phyloP scores from a whole-genome alignment of 352 stramenopile genomes.

The Elongisporangium anandrum region DNA sequence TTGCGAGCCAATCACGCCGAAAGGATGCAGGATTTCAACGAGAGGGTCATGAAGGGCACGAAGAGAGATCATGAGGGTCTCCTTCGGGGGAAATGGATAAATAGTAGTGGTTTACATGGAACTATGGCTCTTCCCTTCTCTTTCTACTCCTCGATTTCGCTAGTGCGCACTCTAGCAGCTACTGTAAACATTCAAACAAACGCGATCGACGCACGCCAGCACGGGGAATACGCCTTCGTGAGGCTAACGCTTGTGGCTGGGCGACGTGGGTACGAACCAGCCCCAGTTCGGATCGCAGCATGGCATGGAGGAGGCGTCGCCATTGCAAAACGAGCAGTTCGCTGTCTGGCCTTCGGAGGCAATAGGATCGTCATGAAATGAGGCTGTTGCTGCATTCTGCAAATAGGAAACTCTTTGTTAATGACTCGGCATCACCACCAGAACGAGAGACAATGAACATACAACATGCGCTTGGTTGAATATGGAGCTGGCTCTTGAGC shows the following conservation, averaged over 20 bases:
- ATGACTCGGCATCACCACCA: neutral
- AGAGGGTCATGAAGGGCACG: neutral
- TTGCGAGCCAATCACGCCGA: neutral
- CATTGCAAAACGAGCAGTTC: constrained; percentile 23
- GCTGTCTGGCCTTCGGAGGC: constrained; percentile 3
- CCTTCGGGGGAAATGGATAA: neutral
- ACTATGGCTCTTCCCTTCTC: neutral
- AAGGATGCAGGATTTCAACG: neutral
- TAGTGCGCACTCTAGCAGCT: neutral
- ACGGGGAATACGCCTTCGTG: too few species aligned
- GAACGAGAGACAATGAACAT: neutral
- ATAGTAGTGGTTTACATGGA: neutral
- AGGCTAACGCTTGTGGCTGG: constrained; percentile 8
- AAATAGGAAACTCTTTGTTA: neutral
- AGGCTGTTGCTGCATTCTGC: neutral
- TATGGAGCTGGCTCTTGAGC: constrained; percentile 30
- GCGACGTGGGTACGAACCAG: constrained; percentile 53
- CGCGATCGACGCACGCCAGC: too few species aligned
- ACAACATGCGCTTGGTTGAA: constrained; percentile 38
- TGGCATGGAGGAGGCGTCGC: constrained; percentile 7
- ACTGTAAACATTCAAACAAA: constrained; percentile 9
- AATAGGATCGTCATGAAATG: neutral
- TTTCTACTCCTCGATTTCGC: neutral
- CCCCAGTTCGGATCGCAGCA: constrained; percentile 63
- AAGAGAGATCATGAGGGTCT: too few species aligned